phyloP scores from a whole-genome alignment of 805 yeast genomes.

The Saccharomyces paradoxus region DNA sequence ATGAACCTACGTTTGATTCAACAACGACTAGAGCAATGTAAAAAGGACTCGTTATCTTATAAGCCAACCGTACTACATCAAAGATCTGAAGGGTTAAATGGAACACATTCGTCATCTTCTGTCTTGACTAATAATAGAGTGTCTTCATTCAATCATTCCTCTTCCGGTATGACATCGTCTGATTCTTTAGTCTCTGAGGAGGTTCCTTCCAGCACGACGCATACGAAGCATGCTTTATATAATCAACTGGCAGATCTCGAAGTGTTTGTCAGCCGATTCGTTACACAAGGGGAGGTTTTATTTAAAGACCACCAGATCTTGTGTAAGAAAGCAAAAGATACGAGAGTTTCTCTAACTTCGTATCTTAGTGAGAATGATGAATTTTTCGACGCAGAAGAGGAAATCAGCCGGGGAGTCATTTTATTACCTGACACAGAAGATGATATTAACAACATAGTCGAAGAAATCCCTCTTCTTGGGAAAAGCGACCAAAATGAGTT shows the following conservation, averaged over 20 bases:
- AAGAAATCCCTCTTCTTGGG: not conserved
- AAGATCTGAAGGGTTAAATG: not conserved
- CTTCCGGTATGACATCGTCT: not conserved
- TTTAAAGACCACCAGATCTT: conserved; percentile 12
- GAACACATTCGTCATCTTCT: conserved; percentile 15
- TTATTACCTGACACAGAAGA: conserved; percentile 37
- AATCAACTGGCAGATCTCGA: conserved; percentile 20
- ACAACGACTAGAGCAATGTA: conserved; percentile 24
- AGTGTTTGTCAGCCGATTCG: conserved; percentile 13
- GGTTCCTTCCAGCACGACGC: not conserved
- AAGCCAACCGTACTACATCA: conserved; percentile 1
- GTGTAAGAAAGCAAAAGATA: conserved; percentile 9
- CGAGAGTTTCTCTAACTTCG: conserved; percentile 15
- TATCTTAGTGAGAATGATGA: conserved; percentile 41
- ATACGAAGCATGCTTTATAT: conserved; percentile 19
- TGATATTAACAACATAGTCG: conserved; percentile 1
- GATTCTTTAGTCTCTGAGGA: not conserved
- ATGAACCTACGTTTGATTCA: conserved; percentile 17
- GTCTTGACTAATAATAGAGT: conserved; percentile 4
- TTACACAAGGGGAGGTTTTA: conserved; percentile 17
- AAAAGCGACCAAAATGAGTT: not conserved
- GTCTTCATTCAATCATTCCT: conserved; percentile 5
- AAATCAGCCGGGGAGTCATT: conserved; percentile 44
- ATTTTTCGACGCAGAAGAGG: conserved; percentile 64
- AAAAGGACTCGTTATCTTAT: conserved; percentile 20